Conservation (phyloP, 78 protist species). For the Dictyostelium discoideum region DNA sequence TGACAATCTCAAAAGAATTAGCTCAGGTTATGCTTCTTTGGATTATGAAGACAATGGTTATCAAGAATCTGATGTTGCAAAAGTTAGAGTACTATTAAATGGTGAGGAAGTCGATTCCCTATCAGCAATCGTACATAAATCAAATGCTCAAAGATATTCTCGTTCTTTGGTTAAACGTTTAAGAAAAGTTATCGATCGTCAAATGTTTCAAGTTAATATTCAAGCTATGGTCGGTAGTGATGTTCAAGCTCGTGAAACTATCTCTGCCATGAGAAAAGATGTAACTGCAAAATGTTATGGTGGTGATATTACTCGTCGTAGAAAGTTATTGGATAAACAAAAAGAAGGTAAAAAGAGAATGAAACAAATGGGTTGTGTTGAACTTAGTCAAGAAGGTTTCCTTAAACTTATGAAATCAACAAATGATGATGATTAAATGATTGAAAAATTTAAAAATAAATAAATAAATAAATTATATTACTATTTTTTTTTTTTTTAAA, state of each 20-base stretch:
- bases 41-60: constrained; percentile 90
- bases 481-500: too few species aligned
- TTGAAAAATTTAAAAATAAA: not conserved
- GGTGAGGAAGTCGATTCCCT: constrained; percentile 89
- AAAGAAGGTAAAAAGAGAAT: constrained; percentile 94
- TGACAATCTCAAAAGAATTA: constrained; percentile 80
- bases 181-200: constrained; percentile 76
- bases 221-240: constrained; percentile 87
- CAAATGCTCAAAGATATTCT: constrained; percentile 19
- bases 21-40: constrained; percentile 90
- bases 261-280: constrained; percentile 91
- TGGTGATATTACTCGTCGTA: constrained; percentile 94
- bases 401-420: constrained; percentile 16
- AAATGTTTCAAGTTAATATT: constrained; percentile 83
- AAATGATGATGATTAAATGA: constrained; percentile 13
- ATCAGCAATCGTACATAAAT: constrained; percentile 67
- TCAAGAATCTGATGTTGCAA: constrained; percentile 65
- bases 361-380: constrained; percentile 87
- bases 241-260: constrained; percentile 87
- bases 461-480: not conserved
- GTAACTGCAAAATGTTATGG: constrained; percentile 95
- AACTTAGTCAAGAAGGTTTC: constrained; percentile 88
- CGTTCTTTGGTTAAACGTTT: constrained; percentile 35
- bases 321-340: constrained; percentile 92
- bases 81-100: constrained; percentile 85